Evolutionary conservation across 768 basidiomycete species (phyloP), one percentile per base, ranked within the genome.

Genomic region (Termitomyces sp.): DNA sequence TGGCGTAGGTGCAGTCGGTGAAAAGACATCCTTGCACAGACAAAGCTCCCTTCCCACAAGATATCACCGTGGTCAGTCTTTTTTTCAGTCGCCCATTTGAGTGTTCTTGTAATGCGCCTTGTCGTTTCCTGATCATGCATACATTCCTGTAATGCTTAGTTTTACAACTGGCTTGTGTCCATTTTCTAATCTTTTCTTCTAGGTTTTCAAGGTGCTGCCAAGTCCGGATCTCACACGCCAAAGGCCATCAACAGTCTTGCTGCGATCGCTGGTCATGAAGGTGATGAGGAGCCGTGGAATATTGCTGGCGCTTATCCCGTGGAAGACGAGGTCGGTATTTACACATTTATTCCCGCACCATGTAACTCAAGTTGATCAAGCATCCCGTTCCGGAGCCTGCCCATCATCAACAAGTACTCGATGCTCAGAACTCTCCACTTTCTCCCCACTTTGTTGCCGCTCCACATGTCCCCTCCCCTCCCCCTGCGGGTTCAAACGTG

Each of bases 241-340:
- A 84, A 89, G 57, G 81, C 82, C 23, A 75, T 92, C 70, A 92
- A 91, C 65, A 92, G 89, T 68, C 82, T 94, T 52, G 82, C 88
- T 35, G 88, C 88, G 54, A 93, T 94, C 70, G 84, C 88, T 51
- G 90, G 89, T 41, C 87, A 90, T 64, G 91, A 94, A 63, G 89
- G 86, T 62, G 91, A 91, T 58, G 91, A 94, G 67, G 91, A 92
- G 61, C 88, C 90, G 55, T 94, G 91, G 91, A 88, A 90, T 68
- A 74, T 78, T 42, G 83, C 84, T 40, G 80, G 77, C 34, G 76
- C 70, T 72, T 81, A 67, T 72, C 75, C 70, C 12, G 75, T 82
- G 57, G 86, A 85, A 52, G 88, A 89, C 32, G 88, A 89, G 72
- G 90, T 89, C 59, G 61, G 73, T 40, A 51, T 41, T 21, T 37